These are phyloP conservation scores for Heterobasidion occidentale DNA, from an alignment of 1,284 basidiomycete species.

Conservation along the genomic window DNA sequence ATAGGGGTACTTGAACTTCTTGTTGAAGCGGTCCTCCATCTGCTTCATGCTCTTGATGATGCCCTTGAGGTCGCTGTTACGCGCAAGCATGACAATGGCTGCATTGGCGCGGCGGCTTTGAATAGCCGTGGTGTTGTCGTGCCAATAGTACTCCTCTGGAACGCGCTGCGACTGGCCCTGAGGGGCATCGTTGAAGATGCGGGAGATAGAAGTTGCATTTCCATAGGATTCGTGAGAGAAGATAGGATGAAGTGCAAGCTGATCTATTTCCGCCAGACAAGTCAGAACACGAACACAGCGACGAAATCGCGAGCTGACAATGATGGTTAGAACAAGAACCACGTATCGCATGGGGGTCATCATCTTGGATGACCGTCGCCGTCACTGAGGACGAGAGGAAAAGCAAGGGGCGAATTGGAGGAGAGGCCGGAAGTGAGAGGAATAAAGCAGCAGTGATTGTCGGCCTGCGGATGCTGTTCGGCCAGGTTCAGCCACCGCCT, in stretches of 20 bases:
- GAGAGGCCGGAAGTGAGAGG: background rate
- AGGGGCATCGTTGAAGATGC: conserved; percentile 22
- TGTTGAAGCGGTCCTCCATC: conserved; percentile 74
- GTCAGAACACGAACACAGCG: background rate
- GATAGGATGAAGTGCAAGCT: conserved; percentile 59
- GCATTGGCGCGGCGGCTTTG: conserved; percentile 64
- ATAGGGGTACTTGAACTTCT: conserved; percentile 75
- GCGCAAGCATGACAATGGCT: conserved; percentile 74
- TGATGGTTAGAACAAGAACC: conserved; percentile 45
- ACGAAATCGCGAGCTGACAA: conserved; percentile 33
- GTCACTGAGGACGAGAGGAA: background rate
- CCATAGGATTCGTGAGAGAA: conserved; percentile 60
- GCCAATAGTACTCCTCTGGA: conserved; percentile 48
- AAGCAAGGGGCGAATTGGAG: background rate
- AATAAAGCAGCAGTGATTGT: background rate
- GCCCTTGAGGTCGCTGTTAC: conserved; percentile 69
- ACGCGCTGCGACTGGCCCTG: conserved; percentile 19
- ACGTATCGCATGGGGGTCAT: conserved; percentile 67
- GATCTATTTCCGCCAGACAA: conserved; percentile 31
- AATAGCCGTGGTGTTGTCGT: conserved; percentile 25
- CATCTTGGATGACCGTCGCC: conserved; percentile 33
- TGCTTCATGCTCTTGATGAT: conserved; percentile 66
- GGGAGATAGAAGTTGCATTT: conserved; percentile 46
- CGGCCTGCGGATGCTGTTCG: background rate
- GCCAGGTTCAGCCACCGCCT: too few species aligned